phyloP scores from a whole-genome alignment of 352 stramenopile genomes.

The Globisporangium irregulare region DNA sequence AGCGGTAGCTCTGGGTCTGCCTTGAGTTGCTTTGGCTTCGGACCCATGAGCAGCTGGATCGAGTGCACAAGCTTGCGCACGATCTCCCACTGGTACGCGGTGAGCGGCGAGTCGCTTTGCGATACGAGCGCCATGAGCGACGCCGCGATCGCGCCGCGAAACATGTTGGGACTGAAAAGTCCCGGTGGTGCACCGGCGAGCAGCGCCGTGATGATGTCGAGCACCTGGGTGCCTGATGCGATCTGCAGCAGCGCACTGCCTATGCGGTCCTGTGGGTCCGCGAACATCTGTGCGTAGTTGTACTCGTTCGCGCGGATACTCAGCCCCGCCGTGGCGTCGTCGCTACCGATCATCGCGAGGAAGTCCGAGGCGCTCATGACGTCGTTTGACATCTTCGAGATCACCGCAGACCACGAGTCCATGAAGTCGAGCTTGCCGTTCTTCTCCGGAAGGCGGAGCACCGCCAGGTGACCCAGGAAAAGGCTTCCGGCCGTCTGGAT shows the following conservation, averaged over 20 bases:
- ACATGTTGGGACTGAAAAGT: conserved; percentile 71
- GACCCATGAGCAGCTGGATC: conserved; percentile 40
- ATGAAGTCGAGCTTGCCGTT: conserved; percentile 69
- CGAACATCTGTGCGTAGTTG: conserved; percentile 67
- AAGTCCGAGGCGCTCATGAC: conserved; percentile 60
- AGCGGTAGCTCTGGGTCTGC: conserved; percentile 46
- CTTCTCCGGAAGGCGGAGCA: conserved; percentile 47
- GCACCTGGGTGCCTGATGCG: conserved; percentile 59
- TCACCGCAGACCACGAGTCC: conserved; percentile 63
- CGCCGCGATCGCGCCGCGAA: conserved; percentile 45
- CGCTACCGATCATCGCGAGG: conserved; percentile 47
- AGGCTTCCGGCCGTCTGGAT: conserved; percentile 51
- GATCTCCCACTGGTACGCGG: conserved; percentile 50
- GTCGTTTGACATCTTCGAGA: conserved; percentile 58
- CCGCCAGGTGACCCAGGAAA: conserved; percentile 56
- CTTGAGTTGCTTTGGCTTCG: conserved; percentile 19
- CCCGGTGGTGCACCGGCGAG: conserved; percentile 45
- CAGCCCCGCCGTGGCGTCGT: conserved; percentile 36
- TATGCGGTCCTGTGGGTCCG: conserved; percentile 42
- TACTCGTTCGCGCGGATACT: conserved; percentile 49
- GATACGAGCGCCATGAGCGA: conserved; percentile 47
- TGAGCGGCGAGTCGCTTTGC: conserved; percentile 26
- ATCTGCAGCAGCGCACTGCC: conserved; percentile 43
- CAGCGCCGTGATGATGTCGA: conserved; percentile 62
- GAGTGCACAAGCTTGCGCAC: conserved; percentile 53